Conservation (phyloP, 257 asterid species). For the Nicotiana attenuata region DNA sequence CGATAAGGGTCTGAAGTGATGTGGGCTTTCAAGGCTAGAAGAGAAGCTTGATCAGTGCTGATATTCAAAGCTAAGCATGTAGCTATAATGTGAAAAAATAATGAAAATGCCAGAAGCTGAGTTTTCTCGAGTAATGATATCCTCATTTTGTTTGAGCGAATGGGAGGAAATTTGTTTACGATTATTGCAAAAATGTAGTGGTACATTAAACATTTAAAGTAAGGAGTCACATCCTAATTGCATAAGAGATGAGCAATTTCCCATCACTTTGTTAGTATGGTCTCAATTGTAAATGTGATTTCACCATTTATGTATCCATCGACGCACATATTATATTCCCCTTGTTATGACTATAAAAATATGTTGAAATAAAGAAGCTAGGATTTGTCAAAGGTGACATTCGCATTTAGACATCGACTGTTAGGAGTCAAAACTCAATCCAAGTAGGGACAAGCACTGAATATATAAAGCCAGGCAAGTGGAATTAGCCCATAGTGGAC, state of each 20-base stretch:
- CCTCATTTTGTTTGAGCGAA: background rate
- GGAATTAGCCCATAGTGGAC: background rate
- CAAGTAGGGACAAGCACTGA: background rate
- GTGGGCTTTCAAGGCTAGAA: slow-evolving; percentile 21
- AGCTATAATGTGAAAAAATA: background rate
- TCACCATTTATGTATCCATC: no score
- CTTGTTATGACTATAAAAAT: no score
- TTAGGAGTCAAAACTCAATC: background rate
- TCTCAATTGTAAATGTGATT: background rate
- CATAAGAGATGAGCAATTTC: background rate
- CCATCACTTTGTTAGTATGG: background rate
- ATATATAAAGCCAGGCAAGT: background rate
- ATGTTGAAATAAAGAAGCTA: no score
- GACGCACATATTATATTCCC: no score
- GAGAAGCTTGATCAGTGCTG: slow-evolving; percentile 28
- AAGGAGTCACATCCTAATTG: background rate
- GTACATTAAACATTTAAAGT: background rate
- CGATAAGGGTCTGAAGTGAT: slow-evolving; percentile 2
- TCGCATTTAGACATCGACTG: background rate
- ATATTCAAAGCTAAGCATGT: slow-evolving; percentile 11
- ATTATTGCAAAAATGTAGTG: background rate
- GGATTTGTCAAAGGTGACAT: background rate
- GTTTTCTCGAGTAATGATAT: background rate
- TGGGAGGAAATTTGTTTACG: background rate
- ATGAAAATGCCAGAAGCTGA: background rate